Evolutionary conservation across 1,284 basidiomycete genomes (phyloP), one percentile per base, ranked within the genome.

Genomic region (Trichosporon faecale): DNA sequence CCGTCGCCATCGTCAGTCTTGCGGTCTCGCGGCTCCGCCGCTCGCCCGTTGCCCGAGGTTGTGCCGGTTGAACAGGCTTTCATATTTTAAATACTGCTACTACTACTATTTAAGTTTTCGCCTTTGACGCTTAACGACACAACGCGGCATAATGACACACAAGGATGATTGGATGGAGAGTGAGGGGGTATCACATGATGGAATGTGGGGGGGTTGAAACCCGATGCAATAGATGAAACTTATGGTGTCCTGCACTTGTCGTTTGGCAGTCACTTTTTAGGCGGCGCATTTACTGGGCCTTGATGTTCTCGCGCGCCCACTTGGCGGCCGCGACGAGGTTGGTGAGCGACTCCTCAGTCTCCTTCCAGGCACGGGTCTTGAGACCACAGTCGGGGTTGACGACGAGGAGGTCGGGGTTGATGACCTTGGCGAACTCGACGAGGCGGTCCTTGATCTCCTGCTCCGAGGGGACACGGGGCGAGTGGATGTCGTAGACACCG

Each of bases 401-500:
- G 84, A 95, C 72, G 84, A 93, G 89, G 72, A 94, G 87, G 73
- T 91, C 88, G 77, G 88, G 87, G 73, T 91, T 90, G 77, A 96
- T 89, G 79, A 91, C 90, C 72, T 86, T 85, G 77, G 92, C 89
- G 88, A 96, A 95, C 75, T 89, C 86, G 84, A 89, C 88, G 84
- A 99, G 88, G 80, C 95, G 93, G 79, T 96, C 91, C 86, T 91
- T 91, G 87, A 99, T 96, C 88, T 99, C 97, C 84, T 95, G 89
- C 79, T 90, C 89, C 72, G 89, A 87, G 68, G 97, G 97, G 74
- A 99, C 93, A 89, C 97, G 95, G 76, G 96, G 96, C 78, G 95
- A 98, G 89, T 98, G 97, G 86, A 99, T 98, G 86, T 99, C 96
- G 84, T 96, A 97, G 80, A 95, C 93, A 90, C 95, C 96, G 65